These are phyloP conservation scores for Spizellomyces punctatus DNA, from an alignment of 192 early-diverging fungal species.

Conservation along the genomic window DNA sequence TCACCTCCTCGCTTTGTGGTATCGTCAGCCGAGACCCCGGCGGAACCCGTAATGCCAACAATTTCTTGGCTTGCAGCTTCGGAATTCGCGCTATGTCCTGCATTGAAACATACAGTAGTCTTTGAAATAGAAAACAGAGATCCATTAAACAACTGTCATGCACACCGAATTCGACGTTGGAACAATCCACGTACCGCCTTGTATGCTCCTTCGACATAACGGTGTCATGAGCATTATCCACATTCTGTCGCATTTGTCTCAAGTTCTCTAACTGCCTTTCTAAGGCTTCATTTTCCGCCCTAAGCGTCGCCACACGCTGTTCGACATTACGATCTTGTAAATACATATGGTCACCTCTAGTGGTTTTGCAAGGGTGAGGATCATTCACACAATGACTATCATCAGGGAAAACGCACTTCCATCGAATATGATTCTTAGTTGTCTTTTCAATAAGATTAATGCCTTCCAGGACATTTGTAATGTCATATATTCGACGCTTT, in stretches of 20 bases:
- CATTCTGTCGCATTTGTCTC: not conserved
- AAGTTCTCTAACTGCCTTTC: conserved; percentile 19
- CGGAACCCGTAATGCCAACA: conserved; percentile 23
- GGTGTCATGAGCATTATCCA: conserved; percentile 6
- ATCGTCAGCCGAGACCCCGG: conserved; percentile 22
- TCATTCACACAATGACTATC: no score
- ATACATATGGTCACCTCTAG: conserved; percentile 15
- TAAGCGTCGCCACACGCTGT: not conserved
- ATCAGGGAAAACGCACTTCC: conserved; percentile 56
- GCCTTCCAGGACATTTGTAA: conserved; percentile 71
- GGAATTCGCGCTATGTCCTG: conserved; percentile 12
- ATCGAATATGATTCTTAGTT: conserved; percentile 68
- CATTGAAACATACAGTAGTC: conserved; percentile 19
- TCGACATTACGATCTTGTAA: conserved; percentile 8
- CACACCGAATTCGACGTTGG: not conserved
- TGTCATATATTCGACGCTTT: conserved; percentile 72
- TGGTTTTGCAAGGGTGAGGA: no score
- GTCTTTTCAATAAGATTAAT: conserved; percentile 68
- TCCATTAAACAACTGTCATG: not conserved
- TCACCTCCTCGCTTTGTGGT: conserved; percentile 19
- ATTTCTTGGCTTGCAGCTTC: not conserved
- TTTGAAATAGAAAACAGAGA: not conserved
- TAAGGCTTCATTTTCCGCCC: conserved; percentile 19
- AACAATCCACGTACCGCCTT: conserved; percentile 8
- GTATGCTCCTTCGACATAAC: conserved; percentile 13